Percentiles rank a stretch among this genome's conserved stretches.
phyloP scores from a whole-genome alignment of 2,329 filamentous ascomycete species.

The Setomelanomma holmii region DNA sequence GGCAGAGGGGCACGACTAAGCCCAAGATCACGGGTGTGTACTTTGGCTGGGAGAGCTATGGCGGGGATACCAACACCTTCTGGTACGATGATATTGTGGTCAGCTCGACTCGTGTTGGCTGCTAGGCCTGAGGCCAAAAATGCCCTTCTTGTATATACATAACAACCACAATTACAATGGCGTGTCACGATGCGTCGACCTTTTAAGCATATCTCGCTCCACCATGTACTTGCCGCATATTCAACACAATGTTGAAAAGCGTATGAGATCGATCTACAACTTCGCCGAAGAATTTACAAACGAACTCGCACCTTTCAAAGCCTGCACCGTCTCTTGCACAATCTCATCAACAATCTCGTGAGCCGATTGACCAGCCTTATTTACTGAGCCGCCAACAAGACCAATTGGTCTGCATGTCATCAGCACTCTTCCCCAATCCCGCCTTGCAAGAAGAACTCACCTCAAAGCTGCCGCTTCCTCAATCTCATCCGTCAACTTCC shows the following conservation, averaged over 20 bases:
- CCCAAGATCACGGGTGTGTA: slow-evolving; percentile 64
- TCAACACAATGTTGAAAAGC: too few species aligned
- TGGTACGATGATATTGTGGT: slow-evolving; percentile 69
- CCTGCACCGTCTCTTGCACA: slow-evolving; percentile 28
- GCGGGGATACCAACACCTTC: slow-evolving; percentile 66
- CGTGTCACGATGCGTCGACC: too few species aligned
- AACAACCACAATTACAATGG: not conserved
- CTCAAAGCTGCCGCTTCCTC: slow-evolving; percentile 32
- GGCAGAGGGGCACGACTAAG: slow-evolving; percentile 58
- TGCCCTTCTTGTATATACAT: slow-evolving; percentile 2
- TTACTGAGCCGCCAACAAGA: slow-evolving; percentile 33
- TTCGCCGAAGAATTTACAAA: slow-evolving; percentile 25
- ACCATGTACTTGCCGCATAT: too few species aligned
- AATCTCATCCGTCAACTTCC: slow-evolving; percentile 39
- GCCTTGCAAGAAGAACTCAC: slow-evolving; percentile 10
- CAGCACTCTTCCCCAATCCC: not conserved
- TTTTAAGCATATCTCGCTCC: too few species aligned
- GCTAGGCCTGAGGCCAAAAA: slow-evolving; percentile 28
- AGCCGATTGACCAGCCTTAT: slow-evolving; percentile 29
- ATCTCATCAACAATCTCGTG: slow-evolving; percentile 35
- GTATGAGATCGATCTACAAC: slow-evolving; percentile 17
- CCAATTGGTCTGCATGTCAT: slow-evolving; percentile 26
- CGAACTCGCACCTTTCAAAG: slow-evolving; percentile 19
- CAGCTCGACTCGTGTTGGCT: slow-evolving; percentile 58
- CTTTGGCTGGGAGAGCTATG: slow-evolving; percentile 70